A percentile compares a stretch with the other conserved stretches of the same genome.
Conservation (phyloP, 1,139 yeast genomes). For the Lodderomyces metapsilosis region DNA sequence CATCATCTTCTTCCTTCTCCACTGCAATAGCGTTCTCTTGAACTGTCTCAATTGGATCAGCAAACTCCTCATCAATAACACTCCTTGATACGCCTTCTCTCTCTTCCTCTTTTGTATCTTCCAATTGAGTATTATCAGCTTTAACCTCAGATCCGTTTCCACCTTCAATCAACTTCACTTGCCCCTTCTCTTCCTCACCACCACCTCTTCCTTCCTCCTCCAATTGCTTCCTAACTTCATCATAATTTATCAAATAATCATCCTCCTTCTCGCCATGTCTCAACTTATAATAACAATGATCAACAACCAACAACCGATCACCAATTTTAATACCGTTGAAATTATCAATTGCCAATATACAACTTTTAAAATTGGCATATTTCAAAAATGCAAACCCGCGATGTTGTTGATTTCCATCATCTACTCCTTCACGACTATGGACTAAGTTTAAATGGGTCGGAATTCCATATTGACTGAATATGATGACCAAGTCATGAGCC, state of each 20-base stretch:
- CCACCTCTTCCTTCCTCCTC: slow-evolving; percentile 9
- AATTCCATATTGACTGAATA: slow-evolving; percentile 88
- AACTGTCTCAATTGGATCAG: slow-evolving; percentile 20
- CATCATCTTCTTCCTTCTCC: slow-evolving; percentile 13
- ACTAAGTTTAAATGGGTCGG: slow-evolving; percentile 76
- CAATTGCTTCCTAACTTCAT: slow-evolving; percentile 18
- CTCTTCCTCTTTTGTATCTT: not conserved
- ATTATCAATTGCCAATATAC: slow-evolving; percentile 86
- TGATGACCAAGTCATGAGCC: slow-evolving; percentile 71
- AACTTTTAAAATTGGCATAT: slow-evolving; percentile 78
- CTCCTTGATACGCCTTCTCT: not conserved
- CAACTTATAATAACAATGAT: slow-evolving; percentile 69
- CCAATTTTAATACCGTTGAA: slow-evolving; percentile 68
- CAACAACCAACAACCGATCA: slow-evolving; percentile 64
- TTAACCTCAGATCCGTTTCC: not conserved
- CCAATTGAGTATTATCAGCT: too few relatives aligned
- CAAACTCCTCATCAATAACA: slow-evolving; percentile 11
- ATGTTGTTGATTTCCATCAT: too few relatives aligned
- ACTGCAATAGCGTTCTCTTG: slow-evolving; percentile 12
- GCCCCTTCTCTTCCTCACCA: not conserved
- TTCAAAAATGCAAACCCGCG: slow-evolving; percentile 81
- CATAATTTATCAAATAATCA: slow-evolving; percentile 36
- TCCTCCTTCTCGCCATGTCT: slow-evolving; percentile 53
- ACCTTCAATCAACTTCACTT: slow-evolving; percentile 2
- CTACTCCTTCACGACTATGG: slow-evolving; percentile 64